Evolutionary conservation across 139 green algal genomes (phyloP).

Genomic region (Chlamydomonas schloesseri): DNA sequence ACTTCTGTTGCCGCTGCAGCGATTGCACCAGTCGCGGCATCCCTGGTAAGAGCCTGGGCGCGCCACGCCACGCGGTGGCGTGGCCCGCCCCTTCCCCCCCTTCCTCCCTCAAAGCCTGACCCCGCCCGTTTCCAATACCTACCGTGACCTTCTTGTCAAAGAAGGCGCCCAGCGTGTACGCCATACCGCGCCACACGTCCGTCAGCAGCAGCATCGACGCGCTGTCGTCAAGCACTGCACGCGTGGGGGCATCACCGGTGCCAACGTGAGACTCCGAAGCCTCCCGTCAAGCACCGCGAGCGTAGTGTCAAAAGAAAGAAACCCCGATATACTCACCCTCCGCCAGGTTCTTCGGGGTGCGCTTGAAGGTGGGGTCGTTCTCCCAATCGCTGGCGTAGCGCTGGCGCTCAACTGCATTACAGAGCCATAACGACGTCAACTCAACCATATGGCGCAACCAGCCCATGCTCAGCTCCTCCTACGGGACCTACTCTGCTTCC

Average conservation of each 20-base stretch:
- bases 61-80: too few species aligned
- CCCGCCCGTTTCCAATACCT: not conserved
- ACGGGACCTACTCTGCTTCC: constrained; percentile 54
- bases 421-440: not conserved
- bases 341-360: constrained; percentile 64
- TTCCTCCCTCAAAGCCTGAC: not conserved
- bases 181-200: constrained; percentile 93
- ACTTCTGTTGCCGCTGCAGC: too few species aligned
- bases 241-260: not conserved
- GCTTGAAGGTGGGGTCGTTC: constrained; percentile 72
- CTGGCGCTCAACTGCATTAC: constrained; percentile 49
- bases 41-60: too few species aligned
- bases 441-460: not conserved
- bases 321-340: constrained; percentile 48
- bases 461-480: not conserved
- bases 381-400: constrained; percentile 60
- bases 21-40: too few species aligned
- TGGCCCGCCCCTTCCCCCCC: too few species aligned
- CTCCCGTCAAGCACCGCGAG: too few species aligned
- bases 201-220: constrained; percentile 97
- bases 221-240: constrained; percentile 91
- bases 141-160: constrained; percentile 98
- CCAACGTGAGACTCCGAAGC: too few species aligned
- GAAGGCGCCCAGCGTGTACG: constrained; percentile 94
- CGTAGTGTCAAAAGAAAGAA: too few species aligned